Evolutionary conservation across 345 rosid species (phyloP).

Genomic region (Salix arbutifolia): DNA sequence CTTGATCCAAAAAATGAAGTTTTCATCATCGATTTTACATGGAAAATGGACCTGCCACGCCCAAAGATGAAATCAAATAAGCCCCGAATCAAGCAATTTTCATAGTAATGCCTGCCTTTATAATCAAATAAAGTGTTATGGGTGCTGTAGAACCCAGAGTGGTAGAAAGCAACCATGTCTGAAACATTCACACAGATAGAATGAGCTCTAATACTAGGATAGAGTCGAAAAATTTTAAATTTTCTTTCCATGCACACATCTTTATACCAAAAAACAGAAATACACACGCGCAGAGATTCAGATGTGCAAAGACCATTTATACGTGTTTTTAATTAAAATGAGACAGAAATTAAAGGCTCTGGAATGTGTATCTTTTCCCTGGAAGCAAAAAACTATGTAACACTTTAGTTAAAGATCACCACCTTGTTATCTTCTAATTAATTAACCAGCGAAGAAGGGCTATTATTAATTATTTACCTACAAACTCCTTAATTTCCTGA

Average conservation of each 20-base stretch:
- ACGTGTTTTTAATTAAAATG: background rate
- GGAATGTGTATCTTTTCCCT: conserved; percentile 81
- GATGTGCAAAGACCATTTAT: background rate
- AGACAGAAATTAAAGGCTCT: background rate
- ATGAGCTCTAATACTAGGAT: background rate
- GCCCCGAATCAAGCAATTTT: conserved; percentile 80
- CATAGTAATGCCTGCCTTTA: conserved; percentile 89
- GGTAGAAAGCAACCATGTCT: conserved; percentile 73
- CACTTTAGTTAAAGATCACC: background rate
- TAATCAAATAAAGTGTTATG: conserved; percentile 92
- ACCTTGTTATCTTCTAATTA: background rate
- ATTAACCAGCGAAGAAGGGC: background rate
- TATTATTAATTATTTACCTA: conserved; percentile 37
- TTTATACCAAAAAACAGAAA: too few species aligned
- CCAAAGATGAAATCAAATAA: conserved; percentile 95
- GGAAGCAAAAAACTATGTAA: background rate
- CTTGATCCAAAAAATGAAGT: background rate
- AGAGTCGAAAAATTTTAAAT: too few species aligned
- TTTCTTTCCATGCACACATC: too few species aligned
- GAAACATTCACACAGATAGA: conserved; percentile 29
- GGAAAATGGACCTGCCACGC: conserved; percentile 68
- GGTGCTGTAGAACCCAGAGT: conserved; percentile 79
- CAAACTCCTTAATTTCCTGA: conserved; percentile 65
- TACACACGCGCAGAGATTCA: too few species aligned
- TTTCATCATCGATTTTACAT: conserved; percentile 25